Percentiles rank a stretch among this genome's conserved stretches.
These are phyloP conservation scores for Marchantia polymorpha DNA, from an alignment of 225 moss, liverwort and hornwort species.

Conservation along the genomic window DNA sequence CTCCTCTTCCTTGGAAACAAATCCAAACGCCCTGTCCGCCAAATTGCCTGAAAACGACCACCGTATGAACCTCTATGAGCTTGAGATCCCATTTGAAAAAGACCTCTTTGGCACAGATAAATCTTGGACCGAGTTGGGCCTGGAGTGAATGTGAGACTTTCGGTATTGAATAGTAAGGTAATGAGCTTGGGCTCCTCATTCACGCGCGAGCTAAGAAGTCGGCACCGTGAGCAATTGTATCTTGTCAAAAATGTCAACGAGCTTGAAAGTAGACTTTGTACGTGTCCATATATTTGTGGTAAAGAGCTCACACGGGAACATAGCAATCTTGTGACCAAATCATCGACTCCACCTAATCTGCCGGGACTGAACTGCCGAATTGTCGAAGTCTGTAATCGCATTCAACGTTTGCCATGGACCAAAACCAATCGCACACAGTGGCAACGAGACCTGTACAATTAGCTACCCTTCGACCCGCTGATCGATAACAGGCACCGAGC, in stretches of 20 bases:
- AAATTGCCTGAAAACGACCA: slow-evolving; percentile 21
- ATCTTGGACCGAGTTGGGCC: neutral
- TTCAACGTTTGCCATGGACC: neutral
- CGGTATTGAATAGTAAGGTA: neutral
- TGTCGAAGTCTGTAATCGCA: too few species aligned
- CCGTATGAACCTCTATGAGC: neutral
- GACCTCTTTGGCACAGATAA: too few species aligned
- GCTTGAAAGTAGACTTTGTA: neutral
- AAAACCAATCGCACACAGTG: neutral
- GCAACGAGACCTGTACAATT: neutral
- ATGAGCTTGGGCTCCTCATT: neutral
- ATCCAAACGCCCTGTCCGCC: slow-evolving; percentile 33
- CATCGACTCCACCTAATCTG: neutral
- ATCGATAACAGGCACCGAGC: neutral
- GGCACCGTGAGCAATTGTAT: neutral
- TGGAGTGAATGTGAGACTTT: neutral
- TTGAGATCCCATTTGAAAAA: neutral
- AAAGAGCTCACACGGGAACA: neutral
- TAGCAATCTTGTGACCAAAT: neutral
- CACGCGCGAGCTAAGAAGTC: neutral
- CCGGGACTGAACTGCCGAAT: neutral
- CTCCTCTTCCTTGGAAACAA: slow-evolving; percentile 48
- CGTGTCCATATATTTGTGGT: neutral
- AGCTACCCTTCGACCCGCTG: neutral
- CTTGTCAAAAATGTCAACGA: neutral